Percentiles rank a stretch among this genome's conserved stretches.
phyloP scores from a whole-genome alignment of 371 early-diverging fungal genomes.

The Spiromyces aspiralis region DNA sequence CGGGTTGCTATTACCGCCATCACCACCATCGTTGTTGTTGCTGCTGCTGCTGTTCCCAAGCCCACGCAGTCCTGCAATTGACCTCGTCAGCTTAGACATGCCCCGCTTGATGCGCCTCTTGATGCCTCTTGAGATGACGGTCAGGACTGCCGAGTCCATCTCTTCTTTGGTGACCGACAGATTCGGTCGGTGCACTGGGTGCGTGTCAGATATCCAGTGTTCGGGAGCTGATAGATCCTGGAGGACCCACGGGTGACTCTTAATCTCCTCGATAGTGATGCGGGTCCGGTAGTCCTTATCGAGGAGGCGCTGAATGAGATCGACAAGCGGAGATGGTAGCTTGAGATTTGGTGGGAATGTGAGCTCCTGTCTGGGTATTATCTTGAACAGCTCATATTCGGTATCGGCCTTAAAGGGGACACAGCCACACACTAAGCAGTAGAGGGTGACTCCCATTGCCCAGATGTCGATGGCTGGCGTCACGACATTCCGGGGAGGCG shows the following conservation, averaged over 20 bases:
- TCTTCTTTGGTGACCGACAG: neutral
- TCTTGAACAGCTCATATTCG: constrained; percentile 89
- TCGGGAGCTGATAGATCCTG: constrained; percentile 44
- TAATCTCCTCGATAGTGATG: constrained; percentile 68
- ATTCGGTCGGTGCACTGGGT: constrained; percentile 33
- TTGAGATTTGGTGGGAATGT: constrained; percentile 29
- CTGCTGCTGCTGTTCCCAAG: no score
- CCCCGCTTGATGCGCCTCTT: neutral
- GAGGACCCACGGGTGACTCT: constrained; percentile 77
- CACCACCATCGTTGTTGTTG: no score
- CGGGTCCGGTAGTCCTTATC: constrained; percentile 75
- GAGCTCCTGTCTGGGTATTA: constrained; percentile 58
- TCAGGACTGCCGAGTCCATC: neutral
- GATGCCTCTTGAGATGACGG: neutral
- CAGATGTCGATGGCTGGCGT: constrained; percentile 93
- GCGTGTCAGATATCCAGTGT: constrained; percentile 44
- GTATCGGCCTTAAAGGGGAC: constrained; percentile 96
- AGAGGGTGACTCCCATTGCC: constrained; percentile 98
- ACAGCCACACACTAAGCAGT: constrained; percentile 87
- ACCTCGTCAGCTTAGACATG: neutral
- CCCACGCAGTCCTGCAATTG: no score
- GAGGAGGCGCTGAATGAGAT: constrained; percentile 52
- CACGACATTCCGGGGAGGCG: constrained; percentile 30
- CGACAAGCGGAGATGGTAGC: constrained; percentile 25
- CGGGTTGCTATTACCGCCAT: no score